A percentile compares a stretch with the other conserved stretches of the same genome.
phyloP scores from a whole-genome alignment of 192 early-diverging fungal genomes.

The Podila horticola region DNA sequence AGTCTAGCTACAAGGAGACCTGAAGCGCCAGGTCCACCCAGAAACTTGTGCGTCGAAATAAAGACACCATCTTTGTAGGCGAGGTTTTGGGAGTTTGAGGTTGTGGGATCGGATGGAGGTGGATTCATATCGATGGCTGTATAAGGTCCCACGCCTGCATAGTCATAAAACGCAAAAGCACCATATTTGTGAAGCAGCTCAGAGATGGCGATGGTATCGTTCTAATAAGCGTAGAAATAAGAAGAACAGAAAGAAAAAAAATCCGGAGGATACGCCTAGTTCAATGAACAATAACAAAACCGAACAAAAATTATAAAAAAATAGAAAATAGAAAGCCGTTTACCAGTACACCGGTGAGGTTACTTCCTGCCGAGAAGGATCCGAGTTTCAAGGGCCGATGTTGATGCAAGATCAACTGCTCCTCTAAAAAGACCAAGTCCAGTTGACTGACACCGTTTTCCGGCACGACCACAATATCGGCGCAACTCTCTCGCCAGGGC shows the following conservation, averaged over 20 bases:
- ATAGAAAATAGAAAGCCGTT: background rate
- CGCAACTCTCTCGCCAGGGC: slow-evolving; percentile 54
- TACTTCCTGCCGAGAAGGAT: slow-evolving; percentile 55
- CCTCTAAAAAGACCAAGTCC: slow-evolving; percentile 33
- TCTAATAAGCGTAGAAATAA: slow-evolving; percentile 8
- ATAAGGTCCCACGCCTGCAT: slow-evolving; percentile 52
- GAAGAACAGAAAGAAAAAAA: background rate
- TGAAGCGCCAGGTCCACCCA: slow-evolving; percentile 55
- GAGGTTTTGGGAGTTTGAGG: slow-evolving; percentile 10
- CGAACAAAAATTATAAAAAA: background rate
- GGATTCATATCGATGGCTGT: slow-evolving; percentile 45
- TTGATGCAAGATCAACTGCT: slow-evolving; percentile 22
- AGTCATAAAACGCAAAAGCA: slow-evolving; percentile 54
- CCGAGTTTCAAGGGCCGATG: slow-evolving; percentile 42
- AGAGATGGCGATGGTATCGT: slow-evolving; percentile 45
- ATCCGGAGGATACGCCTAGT: background rate
- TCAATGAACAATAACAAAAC: background rate
- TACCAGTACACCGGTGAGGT: slow-evolving; percentile 54
- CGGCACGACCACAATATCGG: slow-evolving; percentile 49
- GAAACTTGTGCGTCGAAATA: slow-evolving; percentile 57
- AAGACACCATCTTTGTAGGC: slow-evolving; percentile 55
- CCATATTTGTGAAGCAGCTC: slow-evolving; percentile 50
- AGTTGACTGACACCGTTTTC: slow-evolving; percentile 20
- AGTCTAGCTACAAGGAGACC: slow-evolving; percentile 51
- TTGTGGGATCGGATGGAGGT: background rate